These are phyloP conservation scores for Sporothrix dimorphospora DNA, from an alignment of 2,329 filamentous ascomycete genomes.

Conservation along the genomic window DNA sequence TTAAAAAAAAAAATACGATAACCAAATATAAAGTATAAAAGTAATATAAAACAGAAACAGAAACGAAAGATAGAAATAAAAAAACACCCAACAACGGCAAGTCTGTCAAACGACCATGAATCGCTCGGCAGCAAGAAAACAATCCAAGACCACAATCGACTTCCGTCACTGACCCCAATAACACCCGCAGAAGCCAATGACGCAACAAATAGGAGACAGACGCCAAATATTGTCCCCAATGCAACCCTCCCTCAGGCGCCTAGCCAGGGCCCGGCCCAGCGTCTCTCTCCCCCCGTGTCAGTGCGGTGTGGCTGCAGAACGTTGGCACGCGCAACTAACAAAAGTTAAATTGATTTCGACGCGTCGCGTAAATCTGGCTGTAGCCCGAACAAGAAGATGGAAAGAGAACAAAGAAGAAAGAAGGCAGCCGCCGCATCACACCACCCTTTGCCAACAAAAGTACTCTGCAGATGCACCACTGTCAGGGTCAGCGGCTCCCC, in stretches of 20 bases:
- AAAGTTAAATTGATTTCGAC: slow-evolving; percentile 3
- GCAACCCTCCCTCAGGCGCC: background rate
- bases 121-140: too few species aligned
- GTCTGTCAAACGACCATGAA: too few species aligned
- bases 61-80: too few species aligned
- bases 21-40: too few species aligned
- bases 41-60: too few species aligned
- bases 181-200: background rate
- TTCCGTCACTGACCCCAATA: background rate
- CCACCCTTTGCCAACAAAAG: background rate
- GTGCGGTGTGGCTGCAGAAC: background rate
- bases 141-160: too few species aligned
- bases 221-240: background rate
- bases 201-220: background rate
- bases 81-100: too few species aligned
- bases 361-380: background rate
- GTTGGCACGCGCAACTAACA: background rate
- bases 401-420: background rate
- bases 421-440: background rate
- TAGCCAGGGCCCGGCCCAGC: too few species aligned
- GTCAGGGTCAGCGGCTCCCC: background rate
- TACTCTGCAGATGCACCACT: background rate
- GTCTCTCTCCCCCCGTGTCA: slow-evolving; percentile 7
- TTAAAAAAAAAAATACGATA: too few species aligned
- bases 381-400: too few species aligned